Base-by-base conservation (phyloP, 768 basidiomycete genomes). In the Sarcomyxa edulis region DNA sequence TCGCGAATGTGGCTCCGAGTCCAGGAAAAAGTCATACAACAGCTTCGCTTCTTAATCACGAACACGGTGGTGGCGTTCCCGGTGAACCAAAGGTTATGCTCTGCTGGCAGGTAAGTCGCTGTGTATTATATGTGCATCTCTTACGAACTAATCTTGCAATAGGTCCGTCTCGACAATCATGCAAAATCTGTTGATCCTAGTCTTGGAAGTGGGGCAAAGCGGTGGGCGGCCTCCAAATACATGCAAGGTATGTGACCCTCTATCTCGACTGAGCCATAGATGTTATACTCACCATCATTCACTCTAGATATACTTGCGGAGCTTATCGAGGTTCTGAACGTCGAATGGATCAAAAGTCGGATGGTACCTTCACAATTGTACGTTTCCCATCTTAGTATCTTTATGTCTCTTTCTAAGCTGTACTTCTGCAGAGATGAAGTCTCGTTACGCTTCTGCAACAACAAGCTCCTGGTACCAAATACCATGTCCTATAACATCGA, bases 171-270 rank as follows among this genome's bases (percentile, higher is more conserved):
- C 23, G 25, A 18, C 35, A 37, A 14, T n/a, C 6, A 3, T 21
- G n/a, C 28, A 30, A 5, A 16, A 30, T 16, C 4, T 5, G 25
- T 37, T 14, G 12, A 21, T 25, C 20, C 35, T 6, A 12, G 18
- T 20, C 18, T 37, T 20, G 35, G 35, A 22, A n/a, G 23, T 20
- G 20, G 23, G 21, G 35, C 35, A 25, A 20, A 37, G 18, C 7
- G 35, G n/a, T 37, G 23, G 18, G 35, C 35, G 9, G 20, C 25
- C 18, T 37, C 35, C 14, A n/a, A 10, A 18, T 37, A 22, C 35
- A 37, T 37, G 35, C 10, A 18, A 20, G 35, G 35, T 37, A 3
- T 14, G 35, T 25, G 12, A 8, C 8, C 8, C 16, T 30, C 16
- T 30, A 30, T 8, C 26, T 30, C 12, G 8, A n/a, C 8, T 30